Evolutionary conservation across 306 rosid genomes (phyloP), one percentile per base, ranked within the genome.

Genomic region (Begonia fuchsioides): DNA sequence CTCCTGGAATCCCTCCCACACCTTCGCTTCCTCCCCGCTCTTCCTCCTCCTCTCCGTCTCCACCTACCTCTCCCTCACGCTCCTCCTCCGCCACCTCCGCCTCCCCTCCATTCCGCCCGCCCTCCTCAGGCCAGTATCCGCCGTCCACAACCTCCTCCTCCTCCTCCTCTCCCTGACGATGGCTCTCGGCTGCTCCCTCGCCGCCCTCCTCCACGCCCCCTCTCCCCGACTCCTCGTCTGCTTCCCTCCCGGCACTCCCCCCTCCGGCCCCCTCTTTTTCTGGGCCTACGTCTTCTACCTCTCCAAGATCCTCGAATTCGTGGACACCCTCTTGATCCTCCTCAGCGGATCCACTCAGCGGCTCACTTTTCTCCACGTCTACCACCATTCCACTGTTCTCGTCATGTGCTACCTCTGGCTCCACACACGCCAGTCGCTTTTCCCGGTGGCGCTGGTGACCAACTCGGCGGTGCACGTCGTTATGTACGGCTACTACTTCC

Each of bases 281-380:
- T 90, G 97, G 97, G 97, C 85, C 32, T 74, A 90, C 78, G 12
- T 85, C 53, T 84, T 81, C 72, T 85, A 90, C 92, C 77, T 90
- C 70, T 90, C 95, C 40, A 90, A 90, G 48, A 20, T 79, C 44
- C 77, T 79, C 1, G 95, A 90, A 59, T 68, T 90, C 61, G 13
- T 80, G 0, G 98, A 84, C 64, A 90, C 98, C 3, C 69, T 77
- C 13, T 62, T 79, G 57, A 90, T 90, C 72, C 32, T 90, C 38
- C 73, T 79, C 43, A 66, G 66, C 2, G 71, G 78, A 10, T 76
- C 87, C 19, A 49, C 52, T 56, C 59, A 59, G 45, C 82, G 95
- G 2, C 81, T 90, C 47, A 66, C 94, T 0, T 81, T 90, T 68
- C 98, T 90, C 79, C 95, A 90, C 71, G 85, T 90, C 6, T 85